Percentiles rank a stretch among this genome's conserved stretches.
These are phyloP conservation scores for Botrytis fabae DNA, from an alignment of 2,329 filamentous ascomycete species.

Conservation along the genomic window DNA sequence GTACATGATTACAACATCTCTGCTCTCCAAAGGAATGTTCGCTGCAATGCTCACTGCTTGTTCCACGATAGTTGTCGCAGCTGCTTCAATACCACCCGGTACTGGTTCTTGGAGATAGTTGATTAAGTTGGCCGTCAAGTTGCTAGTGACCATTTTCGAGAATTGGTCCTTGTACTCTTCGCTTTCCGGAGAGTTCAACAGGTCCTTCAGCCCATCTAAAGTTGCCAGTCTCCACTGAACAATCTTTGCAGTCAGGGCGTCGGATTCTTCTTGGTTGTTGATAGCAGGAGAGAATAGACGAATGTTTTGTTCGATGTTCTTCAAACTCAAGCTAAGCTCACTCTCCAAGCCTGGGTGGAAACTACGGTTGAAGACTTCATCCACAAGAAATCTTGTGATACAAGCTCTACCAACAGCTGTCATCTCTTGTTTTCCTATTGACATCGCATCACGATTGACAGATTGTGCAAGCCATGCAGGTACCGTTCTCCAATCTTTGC, in stretches of 20 bases:
- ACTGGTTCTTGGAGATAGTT: conserved; percentile 75
- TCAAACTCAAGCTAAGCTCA: conserved; percentile 73
- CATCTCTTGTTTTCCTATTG: conserved; percentile 95
- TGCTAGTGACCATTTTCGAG: conserved; percentile 67
- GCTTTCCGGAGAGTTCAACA: conserved; percentile 65
- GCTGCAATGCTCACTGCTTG: conserved; percentile 81
- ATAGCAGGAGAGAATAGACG: conserved; percentile 72
- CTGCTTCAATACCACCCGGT: conserved; percentile 79
- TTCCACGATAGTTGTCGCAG: conserved; percentile 89
- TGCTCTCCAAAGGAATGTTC: conserved; percentile 85
- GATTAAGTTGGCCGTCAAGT: conserved; percentile 68
- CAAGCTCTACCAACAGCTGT: conserved; percentile 88
- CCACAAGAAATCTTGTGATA: conserved; percentile 85
- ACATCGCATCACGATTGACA: conserved; percentile 81
- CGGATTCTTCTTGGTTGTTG: conserved; percentile 81
- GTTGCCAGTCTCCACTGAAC: conserved; percentile 93
- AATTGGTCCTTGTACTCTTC: conserved; percentile 67
- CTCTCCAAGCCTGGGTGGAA: conserved; percentile 89
- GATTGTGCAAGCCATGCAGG: conserved; percentile 77
- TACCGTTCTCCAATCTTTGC: conserved; percentile 86
- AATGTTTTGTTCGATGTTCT: conserved; percentile 85
- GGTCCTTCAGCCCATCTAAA: conserved; percentile 79
- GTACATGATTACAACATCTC: conserved; percentile 86
- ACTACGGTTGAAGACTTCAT: conserved; percentile 86
- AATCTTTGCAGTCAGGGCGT: conserved; percentile 82